Base-by-base conservation (phyloP, 2,329 filamentous ascomycete genomes). In the Cercospora sp. region DNA sequence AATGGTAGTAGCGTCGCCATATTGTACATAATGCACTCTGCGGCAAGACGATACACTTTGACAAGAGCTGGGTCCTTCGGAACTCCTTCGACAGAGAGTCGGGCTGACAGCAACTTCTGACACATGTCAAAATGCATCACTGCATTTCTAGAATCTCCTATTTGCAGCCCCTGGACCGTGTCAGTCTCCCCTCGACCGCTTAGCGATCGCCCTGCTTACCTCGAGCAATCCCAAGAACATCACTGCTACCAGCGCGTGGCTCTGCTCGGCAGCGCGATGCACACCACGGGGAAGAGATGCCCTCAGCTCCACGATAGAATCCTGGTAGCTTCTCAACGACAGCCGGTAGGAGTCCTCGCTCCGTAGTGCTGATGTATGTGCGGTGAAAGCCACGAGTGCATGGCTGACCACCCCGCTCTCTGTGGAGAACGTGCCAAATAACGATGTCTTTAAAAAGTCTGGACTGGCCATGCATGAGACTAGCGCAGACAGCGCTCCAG, bases 101-200 rank as follows among this genome's bases (percentile, higher is more conserved):
- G 68, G 23, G 36, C 12, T 0, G 42, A 31, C 8, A 72, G 51
- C 9, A 70, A 51, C 40, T 60, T 69, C 8, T 65, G 62, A 60
- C 70, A 72, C 67, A 70, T 68, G 10, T 70, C 67, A 36, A 72
- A 72, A 53, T 70, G 68, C 6, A 59, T 33, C 6, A 72, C 55
- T 18, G 68, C 67, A 33, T 65, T 67, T 13, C 63, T 70, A 4
- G 70, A 61, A 45, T 67, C 60, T 16, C 70, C 70, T 18, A 72
- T 26, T n/a, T 60, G 64, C 6, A 72, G 63, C 45, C 66, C 65
- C 68, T 72, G 33, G 42, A 63, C 18, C 13, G 36, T 13, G 40
- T 66, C 16, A 66, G 64, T 10, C 55, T 20, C 20, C n/a, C 2
- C 18, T 57, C 7, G 30, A 13, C 18, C 20, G 26, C 12, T 40